phyloP scores from a whole-genome alignment of 1,284 basidiomycete genomes.

The Rhodotorula sp. region DNA sequence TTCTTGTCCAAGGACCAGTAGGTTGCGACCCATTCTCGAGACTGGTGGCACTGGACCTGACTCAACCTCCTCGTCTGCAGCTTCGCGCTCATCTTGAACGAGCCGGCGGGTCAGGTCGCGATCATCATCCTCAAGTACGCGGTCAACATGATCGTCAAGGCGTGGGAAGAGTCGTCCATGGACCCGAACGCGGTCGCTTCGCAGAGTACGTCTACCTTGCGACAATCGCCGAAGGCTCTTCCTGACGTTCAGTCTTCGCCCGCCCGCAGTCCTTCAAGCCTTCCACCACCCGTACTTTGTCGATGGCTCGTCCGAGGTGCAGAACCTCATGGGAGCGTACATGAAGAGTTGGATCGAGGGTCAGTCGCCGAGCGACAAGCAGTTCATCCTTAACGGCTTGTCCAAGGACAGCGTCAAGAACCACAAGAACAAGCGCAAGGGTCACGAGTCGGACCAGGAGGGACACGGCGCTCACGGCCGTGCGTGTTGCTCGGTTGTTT shows the following conservation, averaged over 20 bases:
- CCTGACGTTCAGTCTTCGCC: neutral
- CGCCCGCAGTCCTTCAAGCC: constrained; percentile 59
- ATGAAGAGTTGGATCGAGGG: constrained; percentile 62
- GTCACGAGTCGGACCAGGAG: constrained; percentile 39
- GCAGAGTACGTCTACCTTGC: constrained; percentile 12
- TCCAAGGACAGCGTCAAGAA: constrained; percentile 45
- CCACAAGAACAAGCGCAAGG: constrained; percentile 46
- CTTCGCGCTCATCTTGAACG: constrained; percentile 43
- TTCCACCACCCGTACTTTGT: constrained; percentile 77
- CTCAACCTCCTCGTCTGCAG: neutral
- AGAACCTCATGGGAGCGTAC: constrained; percentile 70
- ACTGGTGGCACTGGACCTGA: neutral
- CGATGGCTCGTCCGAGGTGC: constrained; percentile 65
- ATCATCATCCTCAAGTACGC: constrained; percentile 57
- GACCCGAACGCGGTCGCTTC: constrained; percentile 56
- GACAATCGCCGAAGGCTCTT: neutral
- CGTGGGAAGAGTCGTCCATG: constrained; percentile 63
- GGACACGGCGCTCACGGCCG: constrained; percentile 37
- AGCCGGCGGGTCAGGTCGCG: constrained; percentile 48
- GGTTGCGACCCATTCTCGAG: neutral
- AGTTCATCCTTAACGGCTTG: constrained; percentile 44
- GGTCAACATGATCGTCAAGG: constrained; percentile 68
- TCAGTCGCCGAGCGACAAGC: constrained; percentile 41
- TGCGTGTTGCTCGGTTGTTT: neutral
- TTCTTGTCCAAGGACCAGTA: constrained; percentile 44